phyloP scores from a whole-genome alignment of 1,284 basidiomycete species.

The Porogramme epimiltina region DNA sequence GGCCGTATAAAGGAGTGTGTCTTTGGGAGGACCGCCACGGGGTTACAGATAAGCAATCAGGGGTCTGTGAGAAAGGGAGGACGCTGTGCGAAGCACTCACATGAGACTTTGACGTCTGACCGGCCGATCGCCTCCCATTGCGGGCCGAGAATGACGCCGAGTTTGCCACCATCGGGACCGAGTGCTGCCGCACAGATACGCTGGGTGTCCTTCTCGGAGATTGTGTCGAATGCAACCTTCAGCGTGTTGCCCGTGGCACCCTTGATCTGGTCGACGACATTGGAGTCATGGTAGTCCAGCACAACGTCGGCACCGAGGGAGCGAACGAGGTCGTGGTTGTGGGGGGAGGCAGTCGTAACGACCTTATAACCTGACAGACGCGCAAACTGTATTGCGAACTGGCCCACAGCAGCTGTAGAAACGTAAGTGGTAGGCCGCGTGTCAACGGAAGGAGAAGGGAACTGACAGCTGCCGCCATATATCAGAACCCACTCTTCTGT shows the following conservation, averaged over 20 bases:
- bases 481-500: constrained; percentile 31
- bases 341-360: constrained; percentile 41
- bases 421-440: background rate
- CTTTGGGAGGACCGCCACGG: constrained; percentile 1
- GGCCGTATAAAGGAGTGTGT: constrained; percentile 20
- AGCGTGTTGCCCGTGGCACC: constrained; percentile 21
- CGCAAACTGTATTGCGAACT: constrained; percentile 46
- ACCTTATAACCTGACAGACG: constrained; percentile 42
- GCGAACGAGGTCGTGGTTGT: constrained; percentile 40
- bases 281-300: constrained; percentile 33
- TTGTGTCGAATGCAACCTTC: constrained; percentile 21
- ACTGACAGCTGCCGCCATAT: constrained; percentile 34
- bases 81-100: background rate
- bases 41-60: no score
- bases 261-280: constrained; percentile 22
- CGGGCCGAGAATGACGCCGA: constrained; percentile 6
- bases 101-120: constrained; percentile 4
- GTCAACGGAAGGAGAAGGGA: background rate
- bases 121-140: background rate
- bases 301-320: constrained; percentile 42
- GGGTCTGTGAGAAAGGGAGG: no score
- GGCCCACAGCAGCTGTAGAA: constrained; percentile 38
- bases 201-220: constrained; percentile 19
- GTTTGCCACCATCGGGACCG: constrained; percentile 19
- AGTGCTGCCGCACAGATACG: constrained; percentile 18